A percentile compares a stretch with the other conserved stretches of the same genome.
phyloP scores from a whole-genome alignment of 2,329 filamentous ascomycete species.

The Xylariaceae sp. region DNA sequence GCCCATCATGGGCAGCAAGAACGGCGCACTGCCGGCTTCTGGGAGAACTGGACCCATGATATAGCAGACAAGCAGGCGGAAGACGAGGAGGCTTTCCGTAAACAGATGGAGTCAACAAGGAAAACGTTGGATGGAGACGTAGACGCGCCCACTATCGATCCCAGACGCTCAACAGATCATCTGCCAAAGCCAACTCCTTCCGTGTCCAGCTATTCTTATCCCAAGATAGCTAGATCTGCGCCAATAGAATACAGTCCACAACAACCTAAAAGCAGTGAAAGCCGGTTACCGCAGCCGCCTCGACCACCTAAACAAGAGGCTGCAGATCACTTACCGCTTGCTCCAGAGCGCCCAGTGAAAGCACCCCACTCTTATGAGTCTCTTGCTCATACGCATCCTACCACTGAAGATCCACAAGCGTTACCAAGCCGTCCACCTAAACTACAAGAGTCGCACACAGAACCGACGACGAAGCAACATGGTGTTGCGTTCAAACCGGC shows the following conservation, averaged over 20 bases:
- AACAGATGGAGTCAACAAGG: conserved; percentile 61
- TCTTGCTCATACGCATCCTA: conserved; percentile 19
- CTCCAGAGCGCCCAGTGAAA: conserved; percentile 44
- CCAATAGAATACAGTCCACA: conserved; percentile 53
- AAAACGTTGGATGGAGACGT: conserved; percentile 49
- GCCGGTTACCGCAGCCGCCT: conserved; percentile 42
- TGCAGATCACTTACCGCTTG: conserved; percentile 15
- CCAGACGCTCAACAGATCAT: conserved; percentile 1
- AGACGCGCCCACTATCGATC: conserved; percentile 37
- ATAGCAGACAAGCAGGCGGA: conserved; percentile 40
- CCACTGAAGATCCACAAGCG: conserved; percentile 28
- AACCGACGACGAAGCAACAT: conserved; percentile 53
- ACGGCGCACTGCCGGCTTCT: conserved; percentile 55
- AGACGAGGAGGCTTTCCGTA: conserved; percentile 54
- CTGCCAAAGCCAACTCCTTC: conserved; percentile 17
- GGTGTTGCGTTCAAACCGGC: conserved; percentile 81
- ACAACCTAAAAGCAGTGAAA: conserved; percentile 27
- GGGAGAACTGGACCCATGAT: conserved; percentile 51
- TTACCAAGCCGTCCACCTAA: conserved; percentile 44
- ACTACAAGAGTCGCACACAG: conserved; percentile 27
- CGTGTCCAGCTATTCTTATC: conserved; percentile 57
- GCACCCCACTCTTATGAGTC: conserved; percentile 40
- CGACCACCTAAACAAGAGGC: conserved; percentile 48
- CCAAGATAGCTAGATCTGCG: conserved; percentile 60
- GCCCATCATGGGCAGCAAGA: conserved; percentile 63